A percentile compares a stretch with the other conserved stretches of the same genome.
Evolutionary conservation across 2,329 filamentous ascomycete species (phyloP).

Genomic region (Sporothrix brasiliensis): DNA sequence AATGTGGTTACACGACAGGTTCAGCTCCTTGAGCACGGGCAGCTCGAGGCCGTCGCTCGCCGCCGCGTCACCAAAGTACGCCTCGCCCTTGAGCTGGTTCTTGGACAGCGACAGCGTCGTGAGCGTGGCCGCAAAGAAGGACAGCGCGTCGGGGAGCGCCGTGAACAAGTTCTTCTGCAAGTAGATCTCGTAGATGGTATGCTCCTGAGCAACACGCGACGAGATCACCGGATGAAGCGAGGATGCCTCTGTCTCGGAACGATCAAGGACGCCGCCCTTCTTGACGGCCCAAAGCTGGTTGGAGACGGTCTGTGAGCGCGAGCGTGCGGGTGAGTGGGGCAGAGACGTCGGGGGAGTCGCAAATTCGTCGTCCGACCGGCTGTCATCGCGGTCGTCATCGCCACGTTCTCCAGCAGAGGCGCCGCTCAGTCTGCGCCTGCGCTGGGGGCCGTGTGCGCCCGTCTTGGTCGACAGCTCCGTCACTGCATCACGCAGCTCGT

Average conservation of each 20-base stretch:
- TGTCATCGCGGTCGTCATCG: slow-evolving; percentile 46
- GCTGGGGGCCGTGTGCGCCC: slow-evolving; percentile 11
- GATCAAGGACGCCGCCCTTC: slow-evolving; percentile 67
- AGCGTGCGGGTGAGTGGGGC: slow-evolving; percentile 53
- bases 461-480: slow-evolving; percentile 26
- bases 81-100: slow-evolving; percentile 68
- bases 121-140: slow-evolving; percentile 70
- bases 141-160: slow-evolving; percentile 69
- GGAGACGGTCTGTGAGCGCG: slow-evolving; percentile 53
- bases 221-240: slow-evolving; percentile 61
- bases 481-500: slow-evolving; percentile 34
- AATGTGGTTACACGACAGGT: slow-evolving; percentile 73
- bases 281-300: slow-evolving; percentile 59
- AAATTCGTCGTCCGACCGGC: slow-evolving; percentile 59
- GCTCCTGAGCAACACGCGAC: slow-evolving; percentile 58
- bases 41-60: slow-evolving; percentile 66
- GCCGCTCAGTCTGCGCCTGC: slow-evolving; percentile 29
- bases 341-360: slow-evolving; percentile 61
- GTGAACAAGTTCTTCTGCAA: slow-evolving; percentile 78
- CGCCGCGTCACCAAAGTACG: slow-evolving; percentile 56
- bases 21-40: slow-evolving; percentile 75
- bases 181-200: slow-evolving; percentile 60
- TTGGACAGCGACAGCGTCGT: slow-evolving; percentile 73
- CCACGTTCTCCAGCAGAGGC: slow-evolving; percentile 31
- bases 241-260: slow-evolving; percentile 66